Percentiles rank a stretch among this genome's conserved stretches.
phyloP scores from a whole-genome alignment of 495 filamentous ascomycete species.

The Lentithecium fluviatile region DNA sequence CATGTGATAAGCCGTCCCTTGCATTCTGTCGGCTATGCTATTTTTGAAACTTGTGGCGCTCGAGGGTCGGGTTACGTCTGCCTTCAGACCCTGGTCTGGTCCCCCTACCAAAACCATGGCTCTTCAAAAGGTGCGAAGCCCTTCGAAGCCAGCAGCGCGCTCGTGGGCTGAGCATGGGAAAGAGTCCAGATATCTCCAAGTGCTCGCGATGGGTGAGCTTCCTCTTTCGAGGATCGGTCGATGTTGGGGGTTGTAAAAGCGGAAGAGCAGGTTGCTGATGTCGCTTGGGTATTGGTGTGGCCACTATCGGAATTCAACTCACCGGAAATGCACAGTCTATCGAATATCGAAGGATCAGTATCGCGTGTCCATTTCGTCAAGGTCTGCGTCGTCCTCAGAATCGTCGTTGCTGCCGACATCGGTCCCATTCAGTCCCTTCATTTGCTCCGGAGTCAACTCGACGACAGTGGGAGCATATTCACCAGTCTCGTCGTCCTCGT shows the following conservation, averaged over 20 bases:
- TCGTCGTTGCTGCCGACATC: constrained; percentile 16
- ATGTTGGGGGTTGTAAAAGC: not conserved
- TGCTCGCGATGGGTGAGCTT: not conserved
- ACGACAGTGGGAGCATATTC: constrained; percentile 87
- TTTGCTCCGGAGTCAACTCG: constrained; percentile 52
- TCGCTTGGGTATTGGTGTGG: not conserved
- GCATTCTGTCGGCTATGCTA: not conserved
- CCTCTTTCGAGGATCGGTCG: no score
- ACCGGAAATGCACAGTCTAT: constrained; percentile 15
- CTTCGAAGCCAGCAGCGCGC: not conserved
- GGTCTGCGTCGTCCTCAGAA: constrained; percentile 38
- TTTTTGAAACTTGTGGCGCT: constrained; percentile 8
- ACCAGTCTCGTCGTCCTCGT: constrained; percentile 80
- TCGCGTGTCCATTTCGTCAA: constrained; percentile 44
- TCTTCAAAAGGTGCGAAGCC: not conserved
- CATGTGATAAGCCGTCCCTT: not conserved
- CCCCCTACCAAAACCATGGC: not conserved
- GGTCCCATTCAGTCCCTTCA: constrained; percentile 27
- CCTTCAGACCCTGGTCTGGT: not conserved
- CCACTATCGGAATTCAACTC: constrained; percentile 4
- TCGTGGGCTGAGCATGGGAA: not conserved
- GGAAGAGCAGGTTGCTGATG: not conserved
- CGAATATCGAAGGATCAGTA: constrained; percentile 29
- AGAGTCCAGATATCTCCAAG: not conserved
- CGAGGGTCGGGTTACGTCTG: not conserved